Evolutionary conservation across 768 basidiomycete species (phyloP), one percentile per base, ranked within the genome.

Genomic region (Amyloporia xantha): DNA sequence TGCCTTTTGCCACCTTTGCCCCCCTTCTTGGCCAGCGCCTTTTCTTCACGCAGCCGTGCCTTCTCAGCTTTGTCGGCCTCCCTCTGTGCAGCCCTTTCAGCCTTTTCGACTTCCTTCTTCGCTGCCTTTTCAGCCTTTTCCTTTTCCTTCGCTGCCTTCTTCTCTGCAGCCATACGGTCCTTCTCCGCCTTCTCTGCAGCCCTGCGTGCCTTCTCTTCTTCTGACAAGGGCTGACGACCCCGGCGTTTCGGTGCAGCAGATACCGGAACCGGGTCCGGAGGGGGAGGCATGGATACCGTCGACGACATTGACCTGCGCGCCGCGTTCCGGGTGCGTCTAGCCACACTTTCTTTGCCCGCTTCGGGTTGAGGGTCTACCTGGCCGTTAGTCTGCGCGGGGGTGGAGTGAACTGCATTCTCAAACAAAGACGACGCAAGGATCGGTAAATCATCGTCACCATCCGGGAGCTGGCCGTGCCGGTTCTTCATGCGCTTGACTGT

Each of bases 401-500:
- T 46, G 17, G 44, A 46, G 12, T 46, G 44, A 11, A 33, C 13
- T 11, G 20, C n/a, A 4, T 6, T 10, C 7, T 46, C 44, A 9
- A 46, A 36, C 15, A 46, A 4, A 13, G 15, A 19, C 35, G 44
- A 46, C 12, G 44, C 44, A 20, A 55, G 48, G 13, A 46, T 52
- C 2, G 54, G 39, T 7, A 48, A 28, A 11, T 27, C 40, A 35
- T 48, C 25, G 24, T 50, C 41, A 15, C 20, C 26, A 5, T 21
- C 25, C 12, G 47, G 21, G 28, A 63, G 48, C 46, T 60, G 66
- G 1, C 71, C 71, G 41, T 60, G 52, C 15, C 73, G 69, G 41
- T 66, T 63, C 63, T 68, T 76, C 68, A 74, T 76, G 42, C 71
- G 67, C 40, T 65, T 68, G 12, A 66, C 49, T 10, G 72, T 60